phyloP scores from a whole-genome alignment of 495 filamentous ascomycete genomes.

The Aspergillus saccharolyticus region DNA sequence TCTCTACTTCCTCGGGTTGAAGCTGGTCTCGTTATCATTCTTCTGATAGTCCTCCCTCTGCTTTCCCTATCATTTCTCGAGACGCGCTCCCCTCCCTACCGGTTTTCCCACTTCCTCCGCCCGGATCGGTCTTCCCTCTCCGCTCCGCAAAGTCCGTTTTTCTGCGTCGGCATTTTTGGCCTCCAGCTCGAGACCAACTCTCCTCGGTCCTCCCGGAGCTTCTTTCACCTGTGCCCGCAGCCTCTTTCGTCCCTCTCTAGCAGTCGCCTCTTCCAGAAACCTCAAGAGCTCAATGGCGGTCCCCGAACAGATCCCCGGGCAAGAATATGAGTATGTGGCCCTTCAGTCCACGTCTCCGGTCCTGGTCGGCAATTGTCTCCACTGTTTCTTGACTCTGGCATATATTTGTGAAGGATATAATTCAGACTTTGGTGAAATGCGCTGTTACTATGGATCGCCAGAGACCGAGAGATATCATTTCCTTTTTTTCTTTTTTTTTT shows the following conservation, averaged over 20 bases:
- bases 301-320: slow-evolving; percentile 32
- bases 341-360: neutral
- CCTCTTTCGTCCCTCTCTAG: slow-evolving; percentile 20
- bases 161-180: slow-evolving; percentile 16
- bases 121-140: slow-evolving; percentile 14
- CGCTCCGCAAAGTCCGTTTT: slow-evolving; percentile 19
- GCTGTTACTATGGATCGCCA: neutral
- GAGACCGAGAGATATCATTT: neutral
- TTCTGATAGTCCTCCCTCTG: neutral
- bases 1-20: neutral
- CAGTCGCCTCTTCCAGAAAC: slow-evolving; percentile 28
- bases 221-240: slow-evolving; percentile 5
- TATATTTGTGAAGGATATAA: too few species aligned
- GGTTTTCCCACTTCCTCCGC: slow-evolving; percentile 3
- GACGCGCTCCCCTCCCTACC: slow-evolving; percentile 7
- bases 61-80: slow-evolving; percentile 4
- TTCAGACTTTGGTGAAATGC: too few species aligned
- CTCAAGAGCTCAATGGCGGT: slow-evolving; percentile 41
- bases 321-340: slow-evolving; percentile 45
- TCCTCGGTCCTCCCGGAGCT: neutral
- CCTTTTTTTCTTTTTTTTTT: neutral
- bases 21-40: neutral
- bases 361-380: neutral
- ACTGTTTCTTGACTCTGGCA: too few species aligned
- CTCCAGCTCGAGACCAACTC: slow-evolving; percentile 6